Evolutionary conservation across 164 flowering plant species (phyloP).

Genomic region (Cinnamomum micranthum): DNA sequence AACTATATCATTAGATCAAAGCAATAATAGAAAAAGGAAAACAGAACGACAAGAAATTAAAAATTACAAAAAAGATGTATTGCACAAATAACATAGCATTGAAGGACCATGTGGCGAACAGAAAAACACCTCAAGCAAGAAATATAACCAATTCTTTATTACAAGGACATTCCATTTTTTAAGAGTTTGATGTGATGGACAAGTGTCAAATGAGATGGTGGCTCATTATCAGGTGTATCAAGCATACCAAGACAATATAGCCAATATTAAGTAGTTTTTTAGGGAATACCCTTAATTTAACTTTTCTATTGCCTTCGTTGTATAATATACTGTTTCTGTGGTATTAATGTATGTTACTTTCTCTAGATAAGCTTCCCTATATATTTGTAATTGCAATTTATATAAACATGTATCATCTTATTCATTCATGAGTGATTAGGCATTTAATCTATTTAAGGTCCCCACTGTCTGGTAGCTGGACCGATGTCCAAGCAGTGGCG

Average conservation of each 20-base stretch:
- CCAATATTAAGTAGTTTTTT: neutral
- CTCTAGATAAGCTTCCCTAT: too few relatives aligned
- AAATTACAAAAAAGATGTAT: neutral
- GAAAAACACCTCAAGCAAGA: neutral
- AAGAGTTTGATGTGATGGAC: neutral
- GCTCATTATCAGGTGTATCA: neutral
- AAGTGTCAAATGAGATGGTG: neutral
- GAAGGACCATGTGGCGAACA: neutral
- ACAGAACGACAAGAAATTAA: neutral
- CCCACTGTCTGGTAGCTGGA: too few relatives aligned
- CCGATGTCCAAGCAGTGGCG: too few relatives aligned
- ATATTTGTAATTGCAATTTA: neutral
- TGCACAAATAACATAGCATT: neutral
- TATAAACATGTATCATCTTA: neutral
- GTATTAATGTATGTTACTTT: too few relatives aligned
- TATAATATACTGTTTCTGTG: too few relatives aligned
- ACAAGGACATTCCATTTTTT: neutral
- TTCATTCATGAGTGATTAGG: too few relatives aligned
- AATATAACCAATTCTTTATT: neutral
- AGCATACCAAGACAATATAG: too few relatives aligned
- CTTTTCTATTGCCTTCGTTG: neutral
- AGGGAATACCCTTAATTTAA: neutral
- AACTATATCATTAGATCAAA: slow-evolving; percentile 1
- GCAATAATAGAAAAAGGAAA: neutral
- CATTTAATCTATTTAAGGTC: too few relatives aligned